Evolutionary conservation across 352 stramenopile species (phyloP).

Genomic region (Phytophthora fragariaefolia): DNA sequence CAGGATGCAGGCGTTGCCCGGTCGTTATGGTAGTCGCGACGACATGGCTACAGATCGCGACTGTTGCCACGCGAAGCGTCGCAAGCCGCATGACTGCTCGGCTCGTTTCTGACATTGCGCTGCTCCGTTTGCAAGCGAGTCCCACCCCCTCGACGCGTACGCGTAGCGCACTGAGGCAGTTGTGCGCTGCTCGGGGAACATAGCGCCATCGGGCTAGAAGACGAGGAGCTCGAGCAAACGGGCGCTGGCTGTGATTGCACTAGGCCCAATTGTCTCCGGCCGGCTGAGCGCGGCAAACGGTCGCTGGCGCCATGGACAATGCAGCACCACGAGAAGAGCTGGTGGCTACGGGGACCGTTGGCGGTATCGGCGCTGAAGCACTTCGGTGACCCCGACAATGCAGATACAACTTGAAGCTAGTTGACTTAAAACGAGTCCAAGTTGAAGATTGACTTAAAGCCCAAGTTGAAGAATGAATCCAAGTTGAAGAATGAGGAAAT

Average conservation of each 20-base stretch:
- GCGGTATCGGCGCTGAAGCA: not conserved
- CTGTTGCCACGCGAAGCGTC: slow-evolving; percentile 23
- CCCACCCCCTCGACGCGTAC: slow-evolving; percentile 8
- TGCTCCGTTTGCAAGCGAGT: slow-evolving; percentile 29
- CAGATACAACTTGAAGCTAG: not conserved
- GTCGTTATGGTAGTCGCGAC: slow-evolving; percentile 26
- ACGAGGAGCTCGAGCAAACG: slow-evolving; percentile 1
- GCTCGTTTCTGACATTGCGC: slow-evolving; percentile 27
- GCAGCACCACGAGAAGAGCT: not conserved
- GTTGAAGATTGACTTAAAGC: too few species aligned
- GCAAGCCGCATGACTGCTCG: slow-evolving; percentile 23
- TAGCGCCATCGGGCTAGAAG: slow-evolving; percentile 9
- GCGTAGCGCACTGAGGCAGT: too few species aligned
- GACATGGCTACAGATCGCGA: slow-evolving; percentile 34
- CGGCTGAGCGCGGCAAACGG: slow-evolving; percentile 5
- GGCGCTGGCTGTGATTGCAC: not conserved
- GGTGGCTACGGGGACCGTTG: not conserved
- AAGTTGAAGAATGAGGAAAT: too few species aligned
- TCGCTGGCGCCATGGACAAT: slow-evolving; percentile 1
- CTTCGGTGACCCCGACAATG: too few species aligned
- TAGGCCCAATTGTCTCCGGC: not conserved
- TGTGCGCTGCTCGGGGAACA: not conserved
- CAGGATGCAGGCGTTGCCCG: slow-evolving; percentile 9
- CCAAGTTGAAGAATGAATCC: too few species aligned
- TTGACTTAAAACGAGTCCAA: too few species aligned